Evolutionary conservation across 1,284 basidiomycete genomes (phyloP), one percentile per base, ranked within the genome.

Genomic region (Ganoderma sinense): DNA sequence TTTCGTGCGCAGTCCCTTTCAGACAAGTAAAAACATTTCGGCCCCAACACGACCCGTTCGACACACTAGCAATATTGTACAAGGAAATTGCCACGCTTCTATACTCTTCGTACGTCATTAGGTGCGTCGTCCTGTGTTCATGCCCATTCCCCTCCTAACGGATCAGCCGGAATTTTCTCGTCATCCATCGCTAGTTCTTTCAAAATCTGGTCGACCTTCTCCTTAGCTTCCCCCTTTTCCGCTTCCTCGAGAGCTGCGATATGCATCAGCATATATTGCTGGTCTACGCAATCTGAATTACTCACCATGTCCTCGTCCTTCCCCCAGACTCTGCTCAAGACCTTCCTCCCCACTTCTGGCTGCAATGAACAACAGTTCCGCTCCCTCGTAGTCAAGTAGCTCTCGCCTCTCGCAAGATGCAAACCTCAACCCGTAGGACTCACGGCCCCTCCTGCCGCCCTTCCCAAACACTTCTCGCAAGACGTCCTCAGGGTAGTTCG

Each of bases 361-460:
- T n/a, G 86, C 87, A 69, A 92, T 87, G 66, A 92, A 80, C 59
- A 92, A 76, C 29, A 92, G 67, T 73, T 92, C 87, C 0, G 86
- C 84, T 0, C 89, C 87, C 65, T 84, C 78, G 71, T 88, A 87
- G 69, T 91, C 85, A 67, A 93, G 80, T 67, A 91, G 75, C 55
- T 88, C 84, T 1, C 83, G 81, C 20, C 83, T 85, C 75, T 88
- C 85, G 58, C 88, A 87, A 2, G 84, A 83, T 53, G 87, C 85
- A 75, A 90, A 92, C 23, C 86, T 80, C 33, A 88, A 73, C 0
- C 87, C 87, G 71, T 82, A 85, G 1, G 76, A 70, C 68, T 86
- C 83, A 45, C 84, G 77, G 2, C 87, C 87, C 67, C 78, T 82
- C 3, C 71, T 64, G 1, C 77, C 78, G 26, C 81, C 82, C 45